Percentiles rank a stretch among this genome's conserved stretches.
phyloP scores from a whole-genome alignment of 805 yeast genomes.

The Blastobotrys attinorum region DNA sequence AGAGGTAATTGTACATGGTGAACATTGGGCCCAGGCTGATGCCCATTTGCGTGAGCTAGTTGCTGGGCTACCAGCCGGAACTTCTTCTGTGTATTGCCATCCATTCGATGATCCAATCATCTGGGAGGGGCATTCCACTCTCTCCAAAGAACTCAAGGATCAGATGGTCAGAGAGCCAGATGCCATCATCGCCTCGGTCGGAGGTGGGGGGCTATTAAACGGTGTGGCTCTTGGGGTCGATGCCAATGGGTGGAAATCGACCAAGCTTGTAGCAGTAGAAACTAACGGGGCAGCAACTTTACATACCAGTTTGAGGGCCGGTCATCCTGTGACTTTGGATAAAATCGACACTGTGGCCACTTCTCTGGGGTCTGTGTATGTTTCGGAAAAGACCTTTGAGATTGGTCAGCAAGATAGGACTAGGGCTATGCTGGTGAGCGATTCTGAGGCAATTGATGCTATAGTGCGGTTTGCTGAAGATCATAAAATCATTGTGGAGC shows the following conservation, averaged over 20 bases:
- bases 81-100: slow-evolving; percentile 74
- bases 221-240: slow-evolving; percentile 78
- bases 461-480: slow-evolving; percentile 40
- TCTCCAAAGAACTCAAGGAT: slow-evolving; percentile 75
- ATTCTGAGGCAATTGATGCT: slow-evolving; percentile 45
- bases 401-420: slow-evolving; percentile 35
- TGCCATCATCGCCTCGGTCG: slow-evolving; percentile 83
- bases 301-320: slow-evolving; percentile 37
- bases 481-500: slow-evolving; percentile 46
- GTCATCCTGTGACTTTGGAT: slow-evolving; percentile 34
- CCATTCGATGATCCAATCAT: slow-evolving; percentile 90
- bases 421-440: slow-evolving; percentile 37
- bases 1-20: slow-evolving; percentile 47
- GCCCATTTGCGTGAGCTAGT: slow-evolving; percentile 64
- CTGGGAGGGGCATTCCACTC: slow-evolving; percentile 92
- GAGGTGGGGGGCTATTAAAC: slow-evolving; percentile 87
- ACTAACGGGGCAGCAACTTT: slow-evolving; percentile 57
- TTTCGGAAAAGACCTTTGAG: slow-evolving; percentile 39
- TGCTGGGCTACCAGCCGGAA: slow-evolving; percentile 45
- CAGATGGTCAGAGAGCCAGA: slow-evolving; percentile 50
- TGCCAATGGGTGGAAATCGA: slow-evolving; percentile 36
- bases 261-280: slow-evolving; percentile 44
- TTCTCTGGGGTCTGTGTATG: slow-evolving; percentile 50
- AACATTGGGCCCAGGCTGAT: slow-evolving; percentile 74
- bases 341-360: slow-evolving; percentile 45